Conservation (phyloP, 2,329 filamentous ascomycete genomes). For the Cladosporium cucumerinum region DNA sequence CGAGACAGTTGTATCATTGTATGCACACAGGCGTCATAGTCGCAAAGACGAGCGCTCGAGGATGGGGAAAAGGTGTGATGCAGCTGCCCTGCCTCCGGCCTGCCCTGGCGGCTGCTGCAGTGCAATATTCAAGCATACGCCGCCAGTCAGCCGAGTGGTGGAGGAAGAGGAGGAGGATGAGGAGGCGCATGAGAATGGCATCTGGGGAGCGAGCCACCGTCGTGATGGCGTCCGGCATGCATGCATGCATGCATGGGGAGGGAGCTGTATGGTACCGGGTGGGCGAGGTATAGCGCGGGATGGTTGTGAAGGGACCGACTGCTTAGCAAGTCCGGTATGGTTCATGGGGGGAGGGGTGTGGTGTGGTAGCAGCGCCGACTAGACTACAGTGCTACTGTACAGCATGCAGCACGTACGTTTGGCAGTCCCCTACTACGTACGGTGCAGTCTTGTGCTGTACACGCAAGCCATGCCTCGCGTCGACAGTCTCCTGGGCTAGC, state of each 20-base stretch:
- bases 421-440: not conserved
- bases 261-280: not conserved
- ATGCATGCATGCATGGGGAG: not conserved
- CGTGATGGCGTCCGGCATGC: conserved; percentile 3
- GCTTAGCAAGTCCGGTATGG: not conserved
- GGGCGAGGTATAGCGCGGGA: not conserved
- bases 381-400: not conserved
- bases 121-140: conserved; percentile 7
- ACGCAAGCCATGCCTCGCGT: not conserved
- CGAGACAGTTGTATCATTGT: not conserved
- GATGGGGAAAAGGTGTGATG: conserved; percentile 4
- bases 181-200: not conserved
- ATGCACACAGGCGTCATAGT: conserved; percentile 9
- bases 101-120: not conserved
- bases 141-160: conserved; percentile 4
- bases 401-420: not conserved
- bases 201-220: not conserved
- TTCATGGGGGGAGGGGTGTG: too few relatives aligned
- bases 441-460: not conserved
- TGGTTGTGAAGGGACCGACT: not conserved
- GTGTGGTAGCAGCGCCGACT: not conserved
- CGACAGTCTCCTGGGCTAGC: not conserved
- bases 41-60: not conserved
- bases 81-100: not conserved
- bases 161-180: not conserved